Evolutionary conservation across 805 yeast species (phyloP).

Genomic region (Ogataea polymorpha): DNA sequence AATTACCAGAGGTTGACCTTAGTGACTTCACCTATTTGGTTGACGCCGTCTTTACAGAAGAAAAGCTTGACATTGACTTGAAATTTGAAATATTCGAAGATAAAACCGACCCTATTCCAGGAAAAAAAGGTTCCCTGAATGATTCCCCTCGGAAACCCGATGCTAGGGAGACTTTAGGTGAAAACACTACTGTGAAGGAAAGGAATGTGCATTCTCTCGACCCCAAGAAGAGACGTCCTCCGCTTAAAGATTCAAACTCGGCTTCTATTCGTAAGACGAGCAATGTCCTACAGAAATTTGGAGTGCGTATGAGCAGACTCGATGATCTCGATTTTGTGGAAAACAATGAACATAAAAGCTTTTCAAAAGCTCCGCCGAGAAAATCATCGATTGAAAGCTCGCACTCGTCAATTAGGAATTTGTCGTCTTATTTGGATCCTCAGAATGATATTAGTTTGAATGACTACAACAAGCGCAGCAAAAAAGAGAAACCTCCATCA

Average conservation of each 20-base stretch:
- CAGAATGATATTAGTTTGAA: slow-evolving; percentile 14
- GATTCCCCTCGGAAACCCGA: too few relatives aligned
- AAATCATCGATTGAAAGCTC: slow-evolving; percentile 1
- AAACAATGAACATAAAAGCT: background rate
- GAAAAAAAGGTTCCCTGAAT: slow-evolving; percentile 1
- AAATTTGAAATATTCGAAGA: slow-evolving; percentile 1
- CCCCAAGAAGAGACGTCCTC: slow-evolving; percentile 16
- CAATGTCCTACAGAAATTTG: slow-evolving; percentile 26
- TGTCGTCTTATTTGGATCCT: slow-evolving; percentile 23
- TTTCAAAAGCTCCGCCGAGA: background rate
- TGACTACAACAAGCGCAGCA: slow-evolving; percentile 18
- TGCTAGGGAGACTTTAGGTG: too few relatives aligned
- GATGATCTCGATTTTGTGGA: slow-evolving; percentile 13
- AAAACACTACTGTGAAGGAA: too few relatives aligned
- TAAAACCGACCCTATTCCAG: background rate
- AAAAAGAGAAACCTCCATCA: background rate
- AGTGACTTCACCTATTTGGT: slow-evolving; percentile 31
- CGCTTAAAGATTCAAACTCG: background rate
- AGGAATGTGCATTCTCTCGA: slow-evolving; percentile 19
- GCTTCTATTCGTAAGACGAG: slow-evolving; percentile 17
- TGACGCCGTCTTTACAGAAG: slow-evolving; percentile 29
- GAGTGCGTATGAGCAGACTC: slow-evolving; percentile 28
- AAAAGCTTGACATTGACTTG: background rate
- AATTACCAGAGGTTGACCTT: slow-evolving; percentile 27
- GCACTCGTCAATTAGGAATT: slow-evolving; percentile 27